phyloP scores from a whole-genome alignment of 2,329 filamentous ascomycete genomes.

The Tolypocladium cylindrosporum region DNA sequence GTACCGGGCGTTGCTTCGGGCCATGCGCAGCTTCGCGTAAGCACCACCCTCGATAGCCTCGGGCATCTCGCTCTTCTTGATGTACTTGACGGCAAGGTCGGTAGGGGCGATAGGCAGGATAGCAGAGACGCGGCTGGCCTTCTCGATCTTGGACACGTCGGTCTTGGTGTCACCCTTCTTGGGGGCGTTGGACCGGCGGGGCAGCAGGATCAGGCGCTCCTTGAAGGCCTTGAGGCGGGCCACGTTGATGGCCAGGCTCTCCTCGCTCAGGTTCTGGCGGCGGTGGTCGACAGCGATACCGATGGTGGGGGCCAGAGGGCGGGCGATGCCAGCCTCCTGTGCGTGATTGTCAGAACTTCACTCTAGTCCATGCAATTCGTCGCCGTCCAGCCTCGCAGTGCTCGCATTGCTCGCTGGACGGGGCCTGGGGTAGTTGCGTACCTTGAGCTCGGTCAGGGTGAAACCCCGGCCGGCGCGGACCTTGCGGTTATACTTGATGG shows the following conservation, averaged over 20 bases:
- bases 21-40: constrained; percentile 75
- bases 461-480: constrained; percentile 95
- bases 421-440: constrained; percentile 31
- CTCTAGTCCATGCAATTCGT: not conserved
- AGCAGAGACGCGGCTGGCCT: constrained; percentile 34
- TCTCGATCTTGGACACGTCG: constrained; percentile 59
- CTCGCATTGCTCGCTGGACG: not conserved
- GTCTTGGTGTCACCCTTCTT: constrained; percentile 91
- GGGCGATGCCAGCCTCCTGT: constrained; percentile 89
- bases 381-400: not conserved
- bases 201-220: constrained; percentile 93
- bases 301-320: constrained; percentile 89
- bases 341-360: constrained; percentile 21
- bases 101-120: constrained; percentile 65
- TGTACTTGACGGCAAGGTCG: constrained; percentile 56
- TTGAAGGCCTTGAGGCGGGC: constrained; percentile 97
- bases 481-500: constrained; percentile 98
- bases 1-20: constrained; percentile 74
- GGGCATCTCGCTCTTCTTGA: constrained; percentile 75
- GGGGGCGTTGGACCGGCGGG: constrained; percentile 84
- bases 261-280: constrained; percentile 94
- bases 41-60: constrained; percentile 70
- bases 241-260: constrained; percentile 90
- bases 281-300: constrained; percentile 95
- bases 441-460: constrained; percentile 96